Conservation (phyloP, 805 yeast genomes). For the Lipomyces chichibuensis region DNA sequence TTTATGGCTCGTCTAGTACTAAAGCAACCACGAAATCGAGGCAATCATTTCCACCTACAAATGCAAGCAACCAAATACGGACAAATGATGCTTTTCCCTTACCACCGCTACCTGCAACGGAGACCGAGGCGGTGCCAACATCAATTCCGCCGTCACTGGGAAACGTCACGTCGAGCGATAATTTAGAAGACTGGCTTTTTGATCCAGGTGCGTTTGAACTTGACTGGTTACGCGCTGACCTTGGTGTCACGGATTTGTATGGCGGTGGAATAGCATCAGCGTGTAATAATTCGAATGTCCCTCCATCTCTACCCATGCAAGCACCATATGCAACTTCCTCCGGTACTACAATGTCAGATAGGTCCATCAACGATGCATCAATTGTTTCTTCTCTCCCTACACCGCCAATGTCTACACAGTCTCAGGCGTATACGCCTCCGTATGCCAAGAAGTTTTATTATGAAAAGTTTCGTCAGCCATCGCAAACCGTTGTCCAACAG, state of each 20-base stretch:
- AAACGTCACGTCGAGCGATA: conserved; percentile 5
- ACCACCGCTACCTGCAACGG: conserved; percentile 3
- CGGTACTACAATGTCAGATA: conserved; percentile 4
- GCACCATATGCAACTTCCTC: background rate
- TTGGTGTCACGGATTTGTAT: conserved; percentile 8
- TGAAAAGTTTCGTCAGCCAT: background rate
- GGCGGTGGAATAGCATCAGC: background rate
- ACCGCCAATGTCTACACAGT: background rate
- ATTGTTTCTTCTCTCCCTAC: conserved; percentile 12
- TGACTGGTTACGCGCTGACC: conserved; percentile 29
- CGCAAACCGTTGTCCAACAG: background rate
- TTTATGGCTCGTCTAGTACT: background rate
- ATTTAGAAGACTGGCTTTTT: conserved; percentile 24
- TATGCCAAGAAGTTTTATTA: conserved; percentile 3
- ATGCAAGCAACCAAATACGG: background rate
- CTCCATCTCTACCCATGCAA: background rate
- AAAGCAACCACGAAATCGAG: background rate
- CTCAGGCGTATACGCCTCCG: conserved; percentile 1
- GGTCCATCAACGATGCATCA: background rate
- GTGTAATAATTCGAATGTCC: too few species aligned
- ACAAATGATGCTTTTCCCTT: conserved; percentile 6
- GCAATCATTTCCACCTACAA: background rate
- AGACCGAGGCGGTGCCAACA: background rate
- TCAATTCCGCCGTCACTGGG: conserved; percentile 5
- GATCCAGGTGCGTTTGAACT: conserved; percentile 25